These are phyloP conservation scores for Turnera subulata DNA, from an alignment of 345 rosid genomes.

Conservation along the genomic window DNA sequence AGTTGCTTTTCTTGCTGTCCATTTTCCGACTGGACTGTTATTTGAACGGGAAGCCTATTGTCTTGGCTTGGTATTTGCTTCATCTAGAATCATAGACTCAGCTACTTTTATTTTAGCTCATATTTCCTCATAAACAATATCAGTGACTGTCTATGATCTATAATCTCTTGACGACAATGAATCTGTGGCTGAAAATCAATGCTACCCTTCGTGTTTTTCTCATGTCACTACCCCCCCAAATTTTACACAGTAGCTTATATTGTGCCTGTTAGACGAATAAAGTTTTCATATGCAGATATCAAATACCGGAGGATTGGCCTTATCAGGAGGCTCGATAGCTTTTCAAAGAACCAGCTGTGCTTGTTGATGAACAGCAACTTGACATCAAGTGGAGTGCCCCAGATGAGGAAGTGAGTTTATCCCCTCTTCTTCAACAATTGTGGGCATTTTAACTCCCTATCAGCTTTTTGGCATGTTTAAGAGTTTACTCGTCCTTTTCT, in stretches of 20 bases:
- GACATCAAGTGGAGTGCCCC: slow-evolving; percentile 84
- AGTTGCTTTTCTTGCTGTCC: no score
- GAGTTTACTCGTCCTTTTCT: not conserved
- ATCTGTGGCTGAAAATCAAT: no score
- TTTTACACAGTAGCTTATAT: no score
- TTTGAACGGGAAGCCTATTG: not conserved
- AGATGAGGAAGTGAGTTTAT: slow-evolving; percentile 66
- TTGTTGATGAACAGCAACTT: slow-evolving; percentile 52
- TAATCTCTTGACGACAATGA: no score
- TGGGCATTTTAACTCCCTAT: not conserved
- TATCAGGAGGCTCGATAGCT: slow-evolving; percentile 73
- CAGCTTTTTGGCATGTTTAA: not conserved
- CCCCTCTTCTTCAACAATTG: not conserved
- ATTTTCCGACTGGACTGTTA: no score
- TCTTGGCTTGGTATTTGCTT: not conserved
- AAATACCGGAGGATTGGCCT: slow-evolving; percentile 85
- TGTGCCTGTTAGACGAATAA: not conserved
- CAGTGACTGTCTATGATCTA: no score
- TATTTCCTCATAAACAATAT: not conserved
- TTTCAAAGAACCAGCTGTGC: slow-evolving; percentile 76
- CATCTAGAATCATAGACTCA: not conserved
- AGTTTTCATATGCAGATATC: slow-evolving; percentile 48
- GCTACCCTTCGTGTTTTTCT: no score
- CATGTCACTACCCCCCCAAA: no score
- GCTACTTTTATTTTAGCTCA: not conserved